Evolutionary conservation across 208 protist species (phyloP), one percentile per base, ranked within the genome.

Genomic region (Leishmania tarentolae): DNA sequence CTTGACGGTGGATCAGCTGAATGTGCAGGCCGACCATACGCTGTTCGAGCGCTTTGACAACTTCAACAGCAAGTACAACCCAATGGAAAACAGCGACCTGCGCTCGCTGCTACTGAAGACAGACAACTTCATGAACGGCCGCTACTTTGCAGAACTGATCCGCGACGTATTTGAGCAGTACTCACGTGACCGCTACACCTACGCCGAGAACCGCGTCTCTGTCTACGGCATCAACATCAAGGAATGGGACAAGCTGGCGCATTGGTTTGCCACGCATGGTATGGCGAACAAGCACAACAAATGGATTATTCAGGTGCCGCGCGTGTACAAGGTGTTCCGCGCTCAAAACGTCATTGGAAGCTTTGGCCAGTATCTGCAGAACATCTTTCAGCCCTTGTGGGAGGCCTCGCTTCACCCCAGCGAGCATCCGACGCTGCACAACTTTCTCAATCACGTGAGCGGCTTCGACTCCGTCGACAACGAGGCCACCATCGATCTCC

Each of bases 381-480:
- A 99, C 87, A 98, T 99, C 50, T 99, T 99, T 87, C 82, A 95
- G 76, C 99, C 99, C 11, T 93, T 99, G 6, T 99, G 99, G 88
- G 98, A 99, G 78, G 99, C 97, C 40, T 99, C 98, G 5, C 85
- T 97, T 37, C 93, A 99, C 87, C 99, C 99, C 11, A 84, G 82
- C 1, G 92, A 95, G 75, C 91, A 99, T 88, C 98, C 98, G 19
- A 94, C 98, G 35, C 80, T 99, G 44, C 93, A 99, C 86, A 88
- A 98, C 81, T 99, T 99, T 81, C 88, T 99, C 66, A 94, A 99
- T 80, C 96, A 99, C 81, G 93, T 99, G 28, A 97, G 93, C 80
- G 98, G 98, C 57, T 99, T 99, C 86, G 99, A 99, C 92, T 98
- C 92, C 52, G 99, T 99, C 8, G 99, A 99, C 88, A 99, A 99